Percentiles rank a stretch among this genome's conserved stretches.
These are phyloP conservation scores for Sherardia arvensis DNA, from an alignment of 257 asterid genomes.

Conservation along the genomic window DNA sequence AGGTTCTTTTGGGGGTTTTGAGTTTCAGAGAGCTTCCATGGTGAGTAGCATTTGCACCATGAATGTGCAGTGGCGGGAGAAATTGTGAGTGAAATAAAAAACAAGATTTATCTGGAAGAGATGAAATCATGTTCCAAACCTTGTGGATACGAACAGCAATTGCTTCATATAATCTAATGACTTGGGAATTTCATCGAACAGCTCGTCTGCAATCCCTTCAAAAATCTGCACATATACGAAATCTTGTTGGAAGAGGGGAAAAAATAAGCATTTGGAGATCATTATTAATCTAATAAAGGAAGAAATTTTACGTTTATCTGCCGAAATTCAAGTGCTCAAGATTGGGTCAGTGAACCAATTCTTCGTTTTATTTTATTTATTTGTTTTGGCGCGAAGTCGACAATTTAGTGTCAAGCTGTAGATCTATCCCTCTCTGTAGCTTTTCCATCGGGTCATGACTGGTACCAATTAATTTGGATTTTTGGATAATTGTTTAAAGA, in stretches of 20 bases:
- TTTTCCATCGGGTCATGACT: background rate
- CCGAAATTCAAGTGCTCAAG: background rate
- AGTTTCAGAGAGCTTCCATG: background rate
- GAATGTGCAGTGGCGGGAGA: conserved; percentile 11
- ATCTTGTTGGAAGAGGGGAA: background rate
- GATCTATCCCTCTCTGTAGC: background rate
- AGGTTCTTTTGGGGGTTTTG: background rate
- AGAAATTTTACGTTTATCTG: background rate
- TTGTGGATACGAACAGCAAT: background rate
- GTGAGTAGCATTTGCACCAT: background rate
- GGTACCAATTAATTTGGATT: background rate
- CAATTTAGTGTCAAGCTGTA: too few species aligned
- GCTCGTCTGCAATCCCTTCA: background rate
- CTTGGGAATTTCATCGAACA: conserved; percentile 10
- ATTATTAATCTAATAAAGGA: too few species aligned
- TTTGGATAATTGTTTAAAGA: too few species aligned
- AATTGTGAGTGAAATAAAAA: conserved; percentile 17
- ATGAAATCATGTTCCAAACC: conserved; percentile 8
- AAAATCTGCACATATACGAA: background rate
- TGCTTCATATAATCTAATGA: background rate
- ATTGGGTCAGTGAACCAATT: background rate
- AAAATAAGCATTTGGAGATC: background rate
- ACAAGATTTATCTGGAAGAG: conserved; percentile 14
- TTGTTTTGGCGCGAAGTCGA: background rate
- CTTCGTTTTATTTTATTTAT: too few species aligned